A percentile compares a stretch with the other conserved stretches of the same genome.
These are phyloP conservation scores for Acacia pycnantha DNA, from an alignment of 331 rosid species.

Conservation along the genomic window DNA sequence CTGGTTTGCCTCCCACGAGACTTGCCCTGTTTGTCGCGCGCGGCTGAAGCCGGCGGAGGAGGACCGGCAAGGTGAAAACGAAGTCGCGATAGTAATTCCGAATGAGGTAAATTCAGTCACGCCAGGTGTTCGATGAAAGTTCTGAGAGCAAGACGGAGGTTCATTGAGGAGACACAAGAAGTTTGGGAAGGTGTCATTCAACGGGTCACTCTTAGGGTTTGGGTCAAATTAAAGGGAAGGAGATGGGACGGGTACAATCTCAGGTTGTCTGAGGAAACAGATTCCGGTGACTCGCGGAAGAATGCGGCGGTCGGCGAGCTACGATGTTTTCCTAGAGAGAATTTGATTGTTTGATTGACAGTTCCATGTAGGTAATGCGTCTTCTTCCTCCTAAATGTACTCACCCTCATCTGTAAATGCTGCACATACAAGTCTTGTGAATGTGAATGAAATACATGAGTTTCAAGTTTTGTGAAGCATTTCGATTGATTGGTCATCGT, in stretches of 20 bases:
- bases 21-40: conserved; percentile 59
- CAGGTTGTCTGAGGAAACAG: no score
- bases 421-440: no score
- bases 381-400: no score
- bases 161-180: no score
- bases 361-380: background rate
- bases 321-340: background rate
- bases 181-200: background rate
- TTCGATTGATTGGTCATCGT: no score
- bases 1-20: conserved; percentile 53
- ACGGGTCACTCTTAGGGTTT: background rate
- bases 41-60: conserved; percentile 8
- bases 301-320: background rate
- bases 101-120: background rate
- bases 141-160: background rate
- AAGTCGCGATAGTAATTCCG: background rate
- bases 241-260: no score
- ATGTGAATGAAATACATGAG: no score
- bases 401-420: no score
- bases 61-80: background rate
- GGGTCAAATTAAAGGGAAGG: background rate
- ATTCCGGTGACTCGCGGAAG: no score
- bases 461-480: no score
- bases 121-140: background rate
- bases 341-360: background rate